Conservation (phyloP, 768 basidiomycete genomes). For the Dioszegia aurantiaca region DNA sequence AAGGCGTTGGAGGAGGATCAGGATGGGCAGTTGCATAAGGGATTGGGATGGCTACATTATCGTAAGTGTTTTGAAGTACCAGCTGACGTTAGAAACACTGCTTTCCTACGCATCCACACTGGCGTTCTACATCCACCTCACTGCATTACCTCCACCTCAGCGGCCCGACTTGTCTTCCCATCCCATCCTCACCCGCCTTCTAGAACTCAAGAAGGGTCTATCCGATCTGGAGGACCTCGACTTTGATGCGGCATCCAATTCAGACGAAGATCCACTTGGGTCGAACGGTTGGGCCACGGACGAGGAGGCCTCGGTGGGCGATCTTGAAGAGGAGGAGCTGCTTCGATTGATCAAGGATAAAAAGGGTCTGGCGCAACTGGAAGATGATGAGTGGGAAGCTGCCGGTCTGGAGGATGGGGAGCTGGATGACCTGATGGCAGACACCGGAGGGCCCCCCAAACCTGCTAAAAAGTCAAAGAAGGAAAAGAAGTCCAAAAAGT, state of each 20-base stretch:
- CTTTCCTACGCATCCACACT: constrained; percentile 85
- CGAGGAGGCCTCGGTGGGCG: constrained; percentile 51
- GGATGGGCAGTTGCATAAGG: constrained; percentile 43
- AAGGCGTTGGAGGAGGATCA: constrained; percentile 40
- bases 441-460: constrained; percentile 31
- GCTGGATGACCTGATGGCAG: constrained; percentile 36
- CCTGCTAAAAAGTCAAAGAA: constrained; percentile 56
- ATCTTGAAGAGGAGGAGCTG: constrained; percentile 44
- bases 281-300: constrained; percentile 53
- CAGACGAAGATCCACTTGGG: constrained; percentile 38
- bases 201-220: constrained; percentile 78
- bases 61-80: constrained; percentile 62
- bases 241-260: constrained; percentile 56
- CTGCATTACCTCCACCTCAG: constrained; percentile 62
- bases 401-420: constrained; percentile 45
- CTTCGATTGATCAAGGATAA: constrained; percentile 22
- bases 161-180: constrained; percentile 60
- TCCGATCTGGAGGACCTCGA: constrained; percentile 80
- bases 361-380: constrained; percentile 26
- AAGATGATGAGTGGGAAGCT: constrained; percentile 38
- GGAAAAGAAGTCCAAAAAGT: constrained; percentile 55
- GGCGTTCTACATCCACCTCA: constrained; percentile 88
- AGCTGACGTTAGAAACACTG: constrained; percentile 66
- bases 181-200: constrained; percentile 71
- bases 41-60: constrained; percentile 63